Evolutionary conservation across 1,284 basidiomycete species (phyloP).

Genomic region (Xanthoconium separans): DNA sequence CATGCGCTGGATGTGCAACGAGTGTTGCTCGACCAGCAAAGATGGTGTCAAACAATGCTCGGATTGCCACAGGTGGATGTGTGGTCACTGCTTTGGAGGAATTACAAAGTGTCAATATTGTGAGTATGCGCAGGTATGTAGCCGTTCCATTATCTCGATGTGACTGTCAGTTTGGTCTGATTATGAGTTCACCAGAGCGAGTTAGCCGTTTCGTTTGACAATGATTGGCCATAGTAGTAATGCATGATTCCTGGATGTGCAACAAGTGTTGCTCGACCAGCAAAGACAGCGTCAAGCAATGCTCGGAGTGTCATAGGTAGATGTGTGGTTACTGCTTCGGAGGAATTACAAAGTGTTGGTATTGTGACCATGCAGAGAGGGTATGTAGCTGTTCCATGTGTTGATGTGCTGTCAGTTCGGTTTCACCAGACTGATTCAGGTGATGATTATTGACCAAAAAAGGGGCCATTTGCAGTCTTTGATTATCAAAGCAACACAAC

Average conservation of each 20-base stretch:
- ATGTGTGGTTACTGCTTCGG: no score
- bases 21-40: neutral
- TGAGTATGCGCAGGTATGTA: neutral
- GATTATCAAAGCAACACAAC: no score
- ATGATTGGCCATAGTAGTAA: no score
- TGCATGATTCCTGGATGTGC: no score
- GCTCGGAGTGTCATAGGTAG: neutral
- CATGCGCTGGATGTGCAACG: neutral
- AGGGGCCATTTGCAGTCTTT: no score
- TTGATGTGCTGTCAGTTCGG: neutral
- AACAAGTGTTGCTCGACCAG: neutral
- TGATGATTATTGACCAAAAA: no score
- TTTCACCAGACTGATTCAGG: no score
- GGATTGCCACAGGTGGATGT: neutral
- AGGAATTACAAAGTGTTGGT: no score
- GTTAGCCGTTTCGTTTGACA: no score
- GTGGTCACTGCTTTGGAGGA: no score
- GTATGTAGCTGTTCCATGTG: neutral
- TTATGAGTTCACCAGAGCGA: neutral
- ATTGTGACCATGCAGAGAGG: no score
- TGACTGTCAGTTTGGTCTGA: neutral
- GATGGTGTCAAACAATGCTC: neutral
- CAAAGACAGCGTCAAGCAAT: neutral
- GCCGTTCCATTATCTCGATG: no score
- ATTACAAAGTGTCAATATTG: neutral